A percentile compares a stretch with the other conserved stretches of the same genome.
phyloP scores from a whole-genome alignment of 495 filamentous ascomycete species.

The Durotheca rogersii region DNA sequence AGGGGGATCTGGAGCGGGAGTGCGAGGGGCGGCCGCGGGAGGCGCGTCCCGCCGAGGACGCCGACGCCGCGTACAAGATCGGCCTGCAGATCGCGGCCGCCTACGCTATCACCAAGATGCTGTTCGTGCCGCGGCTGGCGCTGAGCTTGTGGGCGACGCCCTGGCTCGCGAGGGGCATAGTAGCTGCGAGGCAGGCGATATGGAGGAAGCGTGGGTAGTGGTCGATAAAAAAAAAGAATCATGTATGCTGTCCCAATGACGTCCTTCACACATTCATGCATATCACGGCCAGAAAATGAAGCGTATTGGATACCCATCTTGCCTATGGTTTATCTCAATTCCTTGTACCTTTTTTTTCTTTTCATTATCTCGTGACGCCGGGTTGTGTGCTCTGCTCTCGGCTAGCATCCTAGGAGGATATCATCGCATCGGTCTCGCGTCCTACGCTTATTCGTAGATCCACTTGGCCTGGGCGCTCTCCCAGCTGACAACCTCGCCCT shows the following conservation, averaged over 20 bases:
- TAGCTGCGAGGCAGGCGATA: constrained; percentile 46
- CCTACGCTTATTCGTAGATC: constrained; percentile 83
- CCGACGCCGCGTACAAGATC: constrained; percentile 52
- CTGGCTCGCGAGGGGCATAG: constrained; percentile 78
- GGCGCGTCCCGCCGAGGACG: constrained; percentile 21
- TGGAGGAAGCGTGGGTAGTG: constrained; percentile 18
- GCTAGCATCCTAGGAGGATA: constrained; percentile 3
- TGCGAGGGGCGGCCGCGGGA: constrained; percentile 16
- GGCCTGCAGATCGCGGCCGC: constrained; percentile 77
- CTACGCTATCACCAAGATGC: constrained; percentile 81
- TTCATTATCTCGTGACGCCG: constrained; percentile 3
- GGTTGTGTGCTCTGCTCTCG: neutral
- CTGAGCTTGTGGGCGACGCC: constrained; percentile 86
- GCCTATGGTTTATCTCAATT: constrained; percentile 20
- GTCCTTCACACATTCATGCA: neutral
- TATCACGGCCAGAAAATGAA: neutral
- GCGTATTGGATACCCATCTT: too few relatives aligned
- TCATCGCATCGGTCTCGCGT: constrained; percentile 7
- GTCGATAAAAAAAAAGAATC: neutral
- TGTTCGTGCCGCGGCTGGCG: constrained; percentile 73
- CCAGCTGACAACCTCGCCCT: constrained; percentile 77
- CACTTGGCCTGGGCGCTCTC: constrained; percentile 78
- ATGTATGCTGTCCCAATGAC: neutral
- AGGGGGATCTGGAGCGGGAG: constrained; percentile 19
- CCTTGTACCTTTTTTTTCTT: constrained; percentile 10